A percentile compares a stretch with the other conserved stretches of the same genome.
phyloP scores from a whole-genome alignment of 805 yeast genomes.

The Yamadazyma sp. region DNA sequence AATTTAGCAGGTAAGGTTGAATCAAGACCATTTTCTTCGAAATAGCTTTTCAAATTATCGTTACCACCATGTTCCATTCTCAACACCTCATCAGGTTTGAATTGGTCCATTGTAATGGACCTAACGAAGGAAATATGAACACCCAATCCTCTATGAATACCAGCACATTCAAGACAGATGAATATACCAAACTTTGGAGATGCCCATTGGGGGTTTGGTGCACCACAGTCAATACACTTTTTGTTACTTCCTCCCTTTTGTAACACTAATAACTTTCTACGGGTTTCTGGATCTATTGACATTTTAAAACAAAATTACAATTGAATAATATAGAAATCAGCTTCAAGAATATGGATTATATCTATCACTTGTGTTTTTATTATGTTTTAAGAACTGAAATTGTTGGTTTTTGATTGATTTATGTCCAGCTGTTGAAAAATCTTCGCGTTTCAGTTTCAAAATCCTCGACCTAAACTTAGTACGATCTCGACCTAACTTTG shows the following conservation, averaged over 20 bases:
- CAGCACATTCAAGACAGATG: constrained; percentile 97
- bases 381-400: no score
- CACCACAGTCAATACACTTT: constrained; percentile 89
- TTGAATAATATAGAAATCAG: no score
- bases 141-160: constrained; percentile 91
- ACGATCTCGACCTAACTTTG: no score
- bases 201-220: constrained; percentile 99
- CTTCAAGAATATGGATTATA: no score
- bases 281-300: constrained; percentile 93
- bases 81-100: constrained; percentile 85
- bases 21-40: constrained; percentile 70
- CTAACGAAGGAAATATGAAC: constrained; percentile 96
- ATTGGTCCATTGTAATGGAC: constrained; percentile 97
- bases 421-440: no score
- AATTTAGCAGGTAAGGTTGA: constrained; percentile 57
- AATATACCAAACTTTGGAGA: constrained; percentile 97
- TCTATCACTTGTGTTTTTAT: no score
- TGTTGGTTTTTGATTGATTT: no score
- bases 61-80: constrained; percentile 97
- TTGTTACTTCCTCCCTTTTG: constrained; percentile 75
- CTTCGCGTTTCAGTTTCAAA: no score
- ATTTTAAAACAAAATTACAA: no score
- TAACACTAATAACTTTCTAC: constrained; percentile 68
- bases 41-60: constrained; percentile 64
- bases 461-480: no score